Base-by-base conservation (phyloP, 140 eudicot species). In the Artemisia princeps region DNA sequence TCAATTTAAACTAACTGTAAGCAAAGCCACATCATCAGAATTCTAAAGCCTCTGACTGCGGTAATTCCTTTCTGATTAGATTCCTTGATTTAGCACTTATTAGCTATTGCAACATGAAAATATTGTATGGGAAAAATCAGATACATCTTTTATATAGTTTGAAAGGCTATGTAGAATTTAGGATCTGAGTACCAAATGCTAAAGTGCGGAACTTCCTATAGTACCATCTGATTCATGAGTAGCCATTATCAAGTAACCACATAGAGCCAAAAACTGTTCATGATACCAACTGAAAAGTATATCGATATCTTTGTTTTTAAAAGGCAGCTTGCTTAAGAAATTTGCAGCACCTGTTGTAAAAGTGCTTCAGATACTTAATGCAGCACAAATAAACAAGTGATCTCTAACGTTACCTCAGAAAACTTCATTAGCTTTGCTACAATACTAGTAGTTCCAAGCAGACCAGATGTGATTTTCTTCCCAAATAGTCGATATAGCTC, bases 401-500 rank as follows among this genome's bases (percentile, higher is more conserved):
- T 49, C 46, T 69, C 53, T 13, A 61, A 40, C 55, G 64, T 55
- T 79, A 91, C 97, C 97, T 91, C 97, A 16, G 70, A 80, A 77
- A 79, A 87, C 73, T 85, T 91, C 87, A 91, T 79, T 75, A 91
- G 69, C 76, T 87, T 23, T 26, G 44, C 44, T 37, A 86, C 96
- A 65, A 85, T 91, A 20, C 48, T 71, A 54, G 95, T 83, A 65
- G 97, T 91, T 81, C 86, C 96, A 68, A 81, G 84, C 75, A 91
- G 76, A 55, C 97, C 97, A 79, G 97, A 87, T 60, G 95, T 80
- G 72, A 91, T 91, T 74, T 81, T 83, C 76, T 78, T 83, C 63
- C 97, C 96, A 81, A 91, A 91, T 68, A 75, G 76, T 69, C 87
- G 88, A 77, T 87, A 91, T 65, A 91, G 68, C 76, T 85, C 90